Evolutionary conservation across 495 filamentous ascomycete genomes (phyloP).

Genomic region (Aspergillus coremiiformis): DNA sequence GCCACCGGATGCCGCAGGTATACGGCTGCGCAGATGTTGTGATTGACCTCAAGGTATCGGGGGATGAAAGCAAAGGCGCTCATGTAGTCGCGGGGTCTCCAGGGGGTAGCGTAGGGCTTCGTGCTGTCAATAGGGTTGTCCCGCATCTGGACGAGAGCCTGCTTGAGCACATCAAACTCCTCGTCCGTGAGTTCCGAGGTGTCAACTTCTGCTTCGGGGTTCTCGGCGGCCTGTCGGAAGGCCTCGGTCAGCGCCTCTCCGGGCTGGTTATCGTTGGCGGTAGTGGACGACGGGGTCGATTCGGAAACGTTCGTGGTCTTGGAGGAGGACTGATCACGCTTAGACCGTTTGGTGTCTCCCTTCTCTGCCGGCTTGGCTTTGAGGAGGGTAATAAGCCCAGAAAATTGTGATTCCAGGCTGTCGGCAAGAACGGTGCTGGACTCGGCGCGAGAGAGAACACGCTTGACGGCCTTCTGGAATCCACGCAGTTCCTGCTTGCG

Average conservation of each 20-base stretch:
- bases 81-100: slow-evolving; percentile 84
- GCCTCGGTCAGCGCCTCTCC: slow-evolving; percentile 35
- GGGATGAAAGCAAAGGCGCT: slow-evolving; percentile 89
- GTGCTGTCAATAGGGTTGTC: slow-evolving; percentile 67
- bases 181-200: slow-evolving; percentile 32
- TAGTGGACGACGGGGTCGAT: slow-evolving; percentile 1
- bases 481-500: slow-evolving; percentile 55
- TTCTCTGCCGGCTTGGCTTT: slow-evolving; percentile 33
- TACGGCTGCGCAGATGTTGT: slow-evolving; percentile 88
- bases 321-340: slow-evolving; percentile 7
- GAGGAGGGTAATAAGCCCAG: slow-evolving; percentile 35
- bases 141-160: slow-evolving; percentile 47
- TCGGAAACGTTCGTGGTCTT: slow-evolving; percentile 2
- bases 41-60: slow-evolving; percentile 93
- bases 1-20: slow-evolving; percentile 94
- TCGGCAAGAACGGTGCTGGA: slow-evolving; percentile 37
- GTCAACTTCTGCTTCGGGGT: slow-evolving; percentile 32
- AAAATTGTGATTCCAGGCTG: slow-evolving; percentile 47
- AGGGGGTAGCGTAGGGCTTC: slow-evolving; percentile 88
- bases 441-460: slow-evolving; percentile 45
- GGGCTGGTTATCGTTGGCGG: slow-evolving; percentile 14
- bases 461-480: slow-evolving; percentile 47
- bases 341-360: slow-evolving; percentile 19
- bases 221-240: slow-evolving; percentile 34
- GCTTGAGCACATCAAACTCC: slow-evolving; percentile 37